Evolutionary conservation across 2,329 filamentous ascomycete species (phyloP).

Genomic region (Biscogniauxia mediterranea): DNA sequence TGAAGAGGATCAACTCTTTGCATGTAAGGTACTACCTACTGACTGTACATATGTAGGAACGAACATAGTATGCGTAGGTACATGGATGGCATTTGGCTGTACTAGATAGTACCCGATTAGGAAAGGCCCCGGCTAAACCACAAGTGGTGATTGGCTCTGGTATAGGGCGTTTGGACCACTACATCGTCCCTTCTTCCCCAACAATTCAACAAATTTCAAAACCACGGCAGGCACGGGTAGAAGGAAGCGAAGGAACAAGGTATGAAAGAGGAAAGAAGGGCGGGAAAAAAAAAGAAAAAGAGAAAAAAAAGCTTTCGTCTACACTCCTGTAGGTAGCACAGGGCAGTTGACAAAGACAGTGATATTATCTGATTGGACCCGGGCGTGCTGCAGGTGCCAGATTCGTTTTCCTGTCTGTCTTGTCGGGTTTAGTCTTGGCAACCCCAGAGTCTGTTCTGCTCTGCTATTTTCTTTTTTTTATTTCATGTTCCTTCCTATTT

Average conservation of each 20-base stretch:
- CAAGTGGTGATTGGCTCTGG: conserved; percentile 20
- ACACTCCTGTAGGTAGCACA: not conserved
- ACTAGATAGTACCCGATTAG: conserved; percentile 14
- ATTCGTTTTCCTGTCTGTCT: not conserved
- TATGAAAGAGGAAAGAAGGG: conserved; percentile 18
- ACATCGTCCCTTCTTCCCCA: conserved; percentile 28
- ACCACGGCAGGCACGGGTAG: conserved; percentile 25
- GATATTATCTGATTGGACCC: not conserved
- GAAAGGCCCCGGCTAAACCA: conserved; percentile 20
- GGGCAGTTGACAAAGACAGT: not conserved
- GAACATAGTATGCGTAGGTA: too few species aligned
- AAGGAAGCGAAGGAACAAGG: conserved; percentile 3
- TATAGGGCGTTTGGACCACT: conserved; percentile 21
- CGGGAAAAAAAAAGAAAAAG: too few species aligned
- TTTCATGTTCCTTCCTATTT: too few species aligned
- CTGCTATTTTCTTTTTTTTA: too few species aligned
- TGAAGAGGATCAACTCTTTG: too few species aligned
- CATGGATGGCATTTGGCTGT: not conserved
- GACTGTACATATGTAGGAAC: too few species aligned
- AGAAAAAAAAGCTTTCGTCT: not conserved
- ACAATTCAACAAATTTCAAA: conserved; percentile 36
- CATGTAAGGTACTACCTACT: too few species aligned
- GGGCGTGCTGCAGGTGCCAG: not conserved
- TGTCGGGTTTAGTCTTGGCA: not conserved
- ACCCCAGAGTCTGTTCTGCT: not conserved